Evolutionary conservation across 371 early-diverging fungal species (phyloP).

Genomic region (Rhizomucor pusillus): DNA sequence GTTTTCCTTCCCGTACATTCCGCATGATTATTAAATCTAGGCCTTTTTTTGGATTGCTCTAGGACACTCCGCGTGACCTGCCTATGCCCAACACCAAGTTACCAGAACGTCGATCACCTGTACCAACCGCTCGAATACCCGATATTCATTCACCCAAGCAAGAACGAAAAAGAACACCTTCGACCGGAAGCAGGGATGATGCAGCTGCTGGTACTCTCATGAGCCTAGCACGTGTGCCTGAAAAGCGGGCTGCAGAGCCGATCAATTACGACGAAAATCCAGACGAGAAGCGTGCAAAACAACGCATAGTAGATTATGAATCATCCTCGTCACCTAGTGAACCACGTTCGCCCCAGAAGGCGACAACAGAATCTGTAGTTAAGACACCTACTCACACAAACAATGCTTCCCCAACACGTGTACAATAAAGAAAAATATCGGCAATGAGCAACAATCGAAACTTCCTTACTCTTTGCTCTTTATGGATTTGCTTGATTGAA

Average conservation of each 20-base stretch:
- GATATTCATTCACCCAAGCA: constrained; percentile 20
- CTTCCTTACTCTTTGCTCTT: constrained; percentile 3
- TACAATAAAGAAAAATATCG: constrained; percentile 1
- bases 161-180: neutral
- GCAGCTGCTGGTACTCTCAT: constrained; percentile 44
- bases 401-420: constrained; percentile 10
- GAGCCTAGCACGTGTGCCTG: constrained; percentile 20
- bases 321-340: constrained; percentile 13
- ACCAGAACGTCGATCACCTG: constrained; percentile 23
- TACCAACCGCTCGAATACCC: constrained; percentile 41
- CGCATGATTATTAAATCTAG: neutral
- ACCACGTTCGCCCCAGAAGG: constrained; percentile 2
- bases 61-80: constrained; percentile 27
- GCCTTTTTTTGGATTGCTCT: neutral
- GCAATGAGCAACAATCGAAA: neutral
- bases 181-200: constrained; percentile 10
- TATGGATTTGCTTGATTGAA: neutral
- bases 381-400: too few relatives aligned
- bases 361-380: too few relatives aligned
- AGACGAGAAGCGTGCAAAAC: constrained; percentile 6
- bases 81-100: constrained; percentile 28
- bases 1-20: neutral
- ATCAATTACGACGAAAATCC: neutral
- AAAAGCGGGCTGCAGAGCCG: neutral
- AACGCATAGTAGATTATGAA: constrained; percentile 12